These are phyloP conservation scores for Chrysanthemum lavandulifolium DNA, from an alignment of 129 eudicot genomes.

Conservation along the genomic window DNA sequence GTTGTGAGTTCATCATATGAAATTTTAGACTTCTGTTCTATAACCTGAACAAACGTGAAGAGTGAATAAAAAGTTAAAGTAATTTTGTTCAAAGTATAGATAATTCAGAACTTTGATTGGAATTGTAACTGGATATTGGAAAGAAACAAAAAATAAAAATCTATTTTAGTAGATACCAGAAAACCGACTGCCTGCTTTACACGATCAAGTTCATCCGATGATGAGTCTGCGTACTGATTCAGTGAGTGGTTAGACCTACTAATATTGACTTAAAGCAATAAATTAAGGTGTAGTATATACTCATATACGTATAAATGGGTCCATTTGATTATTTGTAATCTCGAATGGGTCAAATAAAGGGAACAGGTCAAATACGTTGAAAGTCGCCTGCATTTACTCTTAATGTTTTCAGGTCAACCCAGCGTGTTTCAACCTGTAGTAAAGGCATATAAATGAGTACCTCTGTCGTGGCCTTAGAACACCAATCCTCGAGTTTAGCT, in stretches of 20 bases:
- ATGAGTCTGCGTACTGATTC: constrained; percentile 65
- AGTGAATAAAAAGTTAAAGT: background rate
- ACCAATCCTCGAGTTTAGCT: constrained; percentile 68
- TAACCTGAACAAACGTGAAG: constrained; percentile 51
- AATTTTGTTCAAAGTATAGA: constrained; percentile 6
- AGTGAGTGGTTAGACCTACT: constrained; percentile 22
- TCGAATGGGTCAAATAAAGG: background rate
- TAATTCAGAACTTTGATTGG: background rate
- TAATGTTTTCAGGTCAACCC: background rate
- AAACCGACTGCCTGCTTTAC: constrained; percentile 78
- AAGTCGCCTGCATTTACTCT: background rate
- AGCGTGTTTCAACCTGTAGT: background rate
- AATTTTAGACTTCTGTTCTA: constrained; percentile 56
- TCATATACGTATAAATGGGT: background rate
- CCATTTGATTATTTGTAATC: background rate
- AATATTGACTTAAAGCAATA: constrained; percentile 6
- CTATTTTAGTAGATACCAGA: constrained; percentile 48
- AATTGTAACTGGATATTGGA: background rate
- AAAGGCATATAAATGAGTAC: constrained; percentile 33
- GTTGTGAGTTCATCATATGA: constrained; percentile 66
- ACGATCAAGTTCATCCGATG: constrained; percentile 69
- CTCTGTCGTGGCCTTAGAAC: constrained; percentile 64
- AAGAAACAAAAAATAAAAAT: background rate
- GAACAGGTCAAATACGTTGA: background rate
- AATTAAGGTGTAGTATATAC: background rate